Evolutionary conservation across 179 eudicot species (phyloP).

Genomic region (Camellia oleifera): DNA sequence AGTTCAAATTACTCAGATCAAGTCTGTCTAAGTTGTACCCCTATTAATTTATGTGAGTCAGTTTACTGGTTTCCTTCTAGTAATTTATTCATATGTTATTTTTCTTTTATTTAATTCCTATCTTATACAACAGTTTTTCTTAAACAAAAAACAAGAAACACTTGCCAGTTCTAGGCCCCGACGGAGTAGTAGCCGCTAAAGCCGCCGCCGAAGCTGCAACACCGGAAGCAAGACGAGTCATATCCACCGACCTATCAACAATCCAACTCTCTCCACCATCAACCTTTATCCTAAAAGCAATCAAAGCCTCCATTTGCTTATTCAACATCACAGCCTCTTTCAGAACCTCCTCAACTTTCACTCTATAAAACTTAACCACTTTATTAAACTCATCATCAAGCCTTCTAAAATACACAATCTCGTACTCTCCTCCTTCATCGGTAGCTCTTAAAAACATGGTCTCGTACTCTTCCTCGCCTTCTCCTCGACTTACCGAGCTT

Average conservation of each 20-base stretch:
- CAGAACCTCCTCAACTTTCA: slow-evolving; percentile 52
- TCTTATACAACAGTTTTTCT: no score
- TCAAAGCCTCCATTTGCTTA: slow-evolving; percentile 58
- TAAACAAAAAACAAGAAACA: no score
- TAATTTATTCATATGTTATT: no score
- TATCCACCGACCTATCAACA: slow-evolving; percentile 9
- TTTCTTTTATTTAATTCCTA: no score
- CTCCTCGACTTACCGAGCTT: background rate
- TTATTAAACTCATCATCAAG: slow-evolving; percentile 40
- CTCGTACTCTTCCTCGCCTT: background rate
- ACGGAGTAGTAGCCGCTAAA: slow-evolving; percentile 11
- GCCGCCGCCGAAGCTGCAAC: slow-evolving; percentile 20
- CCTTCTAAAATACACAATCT: slow-evolving; percentile 4
- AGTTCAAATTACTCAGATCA: no score
- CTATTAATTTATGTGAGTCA: no score
- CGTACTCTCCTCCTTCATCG: slow-evolving; percentile 5
- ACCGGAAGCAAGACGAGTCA: slow-evolving; percentile 14
- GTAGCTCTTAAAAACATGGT: background rate
- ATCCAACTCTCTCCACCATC: slow-evolving; percentile 16
- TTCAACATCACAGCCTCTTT: slow-evolving; percentile 43
- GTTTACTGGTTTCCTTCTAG: no score
- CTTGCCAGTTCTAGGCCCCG: slow-evolving; percentile 14
- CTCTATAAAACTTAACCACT: slow-evolving; percentile 43
- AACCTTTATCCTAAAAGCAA: slow-evolving; percentile 56
- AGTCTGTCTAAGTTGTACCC: no score